Base-by-base conservation (phyloP, 306 rosid genomes). In the Trifolium pratense region DNA sequence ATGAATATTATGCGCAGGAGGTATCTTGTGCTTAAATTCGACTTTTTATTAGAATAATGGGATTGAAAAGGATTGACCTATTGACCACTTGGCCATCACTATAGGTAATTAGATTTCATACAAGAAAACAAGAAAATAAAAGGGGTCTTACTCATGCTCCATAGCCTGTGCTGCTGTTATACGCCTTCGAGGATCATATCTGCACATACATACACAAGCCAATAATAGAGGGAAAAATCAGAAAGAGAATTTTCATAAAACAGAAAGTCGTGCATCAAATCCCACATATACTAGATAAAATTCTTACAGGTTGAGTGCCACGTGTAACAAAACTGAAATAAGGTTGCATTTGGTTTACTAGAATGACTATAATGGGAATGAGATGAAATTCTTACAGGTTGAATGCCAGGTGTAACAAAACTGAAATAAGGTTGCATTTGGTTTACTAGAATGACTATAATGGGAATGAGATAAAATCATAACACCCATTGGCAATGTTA, bases 101-200 rank as follows among this genome's bases (percentile, higher is more conserved):
- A 58, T 49, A 45, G 48, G 70, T 42, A 60, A 16, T 60, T 66
- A 65, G 55, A 75, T 31, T 70, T 75, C 57, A 36, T 21, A 34
- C 51, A 66, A 62, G 70, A 16, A 21, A 69, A 34, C 58, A 66
- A 62, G 70, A 16, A 21, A 69, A 62, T n/a, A 56, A 76, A 66
- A 62, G 25, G 11, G 73, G 64, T 63, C 90, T 61, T 88, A 93
- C 98, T 93, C 98, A 34, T 93, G 98, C 70, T 93, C 98, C 83
- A 93, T 74, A 46, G 98, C 98, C 80, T 93, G 96, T 62, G 94
- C 88, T 18, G 97, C 96, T 49, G 96, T 91, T 71, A 93, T 76
- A 49, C 98, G 96, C 82, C 87, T 93, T 70, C 88, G 89, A 76
- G 98, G 98, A 91, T 93, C 98, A 85, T 93, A 93, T 76, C 98